These are phyloP conservation scores for Grosmannia huntii DNA, from an alignment of 2,329 filamentous ascomycete species.

Conservation along the genomic window DNA sequence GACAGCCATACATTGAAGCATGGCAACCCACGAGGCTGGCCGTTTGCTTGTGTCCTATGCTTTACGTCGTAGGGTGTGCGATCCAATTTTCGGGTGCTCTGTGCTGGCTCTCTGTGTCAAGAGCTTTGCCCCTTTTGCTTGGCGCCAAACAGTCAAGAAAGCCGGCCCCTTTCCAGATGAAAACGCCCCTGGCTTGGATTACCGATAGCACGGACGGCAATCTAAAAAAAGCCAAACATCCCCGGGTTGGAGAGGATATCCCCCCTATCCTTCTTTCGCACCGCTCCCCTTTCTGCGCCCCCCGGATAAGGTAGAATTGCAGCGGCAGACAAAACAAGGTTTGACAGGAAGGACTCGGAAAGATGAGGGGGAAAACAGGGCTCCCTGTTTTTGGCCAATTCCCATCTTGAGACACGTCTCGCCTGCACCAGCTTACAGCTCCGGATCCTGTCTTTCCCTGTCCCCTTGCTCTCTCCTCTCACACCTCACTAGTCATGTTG, in stretches of 20 bases:
- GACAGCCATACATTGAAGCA: not conserved
- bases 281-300: not conserved
- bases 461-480: not conserved
- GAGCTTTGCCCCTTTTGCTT: not conserved
- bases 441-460: slow-evolving; percentile 6
- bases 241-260: not conserved
- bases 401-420: slow-evolving; percentile 11
- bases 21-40: too few species aligned
- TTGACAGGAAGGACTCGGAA: not conserved
- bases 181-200: not conserved
- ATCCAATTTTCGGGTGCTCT: not conserved
- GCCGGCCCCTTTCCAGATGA: not conserved
- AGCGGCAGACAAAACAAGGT: not conserved
- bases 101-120: not conserved
- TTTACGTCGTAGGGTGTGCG: too few species aligned
- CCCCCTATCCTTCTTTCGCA: not conserved
- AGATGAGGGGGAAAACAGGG: not conserved
- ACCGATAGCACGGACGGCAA: not conserved
- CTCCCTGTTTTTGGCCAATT: not conserved
- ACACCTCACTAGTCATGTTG: not conserved
- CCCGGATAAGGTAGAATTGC: not conserved
- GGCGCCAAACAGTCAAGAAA: not conserved
- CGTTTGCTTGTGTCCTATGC: not conserved
- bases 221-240: not conserved
- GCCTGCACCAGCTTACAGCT: not conserved